Conservation (phyloP, 768 basidiomycete genomes). For the Suillus lakei region DNA sequence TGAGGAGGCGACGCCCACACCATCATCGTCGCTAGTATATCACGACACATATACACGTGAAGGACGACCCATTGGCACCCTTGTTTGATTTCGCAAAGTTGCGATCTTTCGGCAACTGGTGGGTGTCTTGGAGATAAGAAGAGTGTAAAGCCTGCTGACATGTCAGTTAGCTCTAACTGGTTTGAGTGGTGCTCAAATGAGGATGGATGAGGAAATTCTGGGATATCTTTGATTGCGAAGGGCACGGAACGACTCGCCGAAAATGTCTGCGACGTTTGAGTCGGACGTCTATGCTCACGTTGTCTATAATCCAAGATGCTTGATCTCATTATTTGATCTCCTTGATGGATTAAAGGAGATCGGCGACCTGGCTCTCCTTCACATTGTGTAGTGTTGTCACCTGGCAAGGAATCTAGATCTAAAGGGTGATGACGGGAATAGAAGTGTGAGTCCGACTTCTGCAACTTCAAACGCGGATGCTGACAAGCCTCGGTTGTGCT, state of each 20-base stretch:
- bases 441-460: constrained; percentile 2
- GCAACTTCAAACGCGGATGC: not conserved
- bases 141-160: constrained; percentile 26
- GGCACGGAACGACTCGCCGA: constrained; percentile 6
- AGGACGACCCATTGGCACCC: constrained; percentile 35
- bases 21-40: constrained; percentile 34
- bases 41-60: constrained; percentile 38
- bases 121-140: constrained; percentile 20
- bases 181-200: constrained; percentile 12
- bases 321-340: constrained; percentile 22
- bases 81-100: constrained; percentile 26
- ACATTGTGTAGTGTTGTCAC: not conserved
- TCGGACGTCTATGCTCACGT: constrained; percentile 10
- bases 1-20: constrained; percentile 26
- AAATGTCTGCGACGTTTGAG: constrained; percentile 1
- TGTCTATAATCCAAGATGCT: constrained; percentile 23
- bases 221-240: constrained; percentile 16
- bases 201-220: constrained; percentile 19
- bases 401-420: constrained; percentile 7
- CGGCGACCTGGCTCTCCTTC: constrained; percentile 17
- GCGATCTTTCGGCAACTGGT: constrained; percentile 16
- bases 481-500: constrained; percentile 5
- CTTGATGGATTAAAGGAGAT: constrained; percentile 25
- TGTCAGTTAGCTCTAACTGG: constrained; percentile 21
- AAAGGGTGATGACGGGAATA: constrained; percentile 2